phyloP scores from a whole-genome alignment of 345 rosid species.

The Euphorbia pulcherrima region DNA sequence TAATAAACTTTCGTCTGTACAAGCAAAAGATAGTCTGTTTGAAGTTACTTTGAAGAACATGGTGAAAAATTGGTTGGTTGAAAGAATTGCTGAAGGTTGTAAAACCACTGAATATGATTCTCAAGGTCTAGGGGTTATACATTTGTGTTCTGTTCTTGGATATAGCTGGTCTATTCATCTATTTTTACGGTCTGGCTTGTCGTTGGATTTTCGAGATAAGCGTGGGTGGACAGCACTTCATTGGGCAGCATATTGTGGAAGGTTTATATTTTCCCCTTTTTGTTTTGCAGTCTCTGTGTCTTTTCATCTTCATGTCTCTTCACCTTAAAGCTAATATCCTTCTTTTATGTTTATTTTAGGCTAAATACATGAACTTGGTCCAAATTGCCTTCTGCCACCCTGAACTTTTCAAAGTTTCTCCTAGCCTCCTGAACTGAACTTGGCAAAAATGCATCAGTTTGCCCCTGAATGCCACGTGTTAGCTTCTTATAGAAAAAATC shows the following conservation, averaged over 20 bases:
- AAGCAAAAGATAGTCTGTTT: constrained; percentile 61
- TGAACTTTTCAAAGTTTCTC: too few species aligned
- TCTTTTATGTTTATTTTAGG: neutral
- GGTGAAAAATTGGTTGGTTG: constrained; percentile 83
- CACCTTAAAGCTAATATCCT: neutral
- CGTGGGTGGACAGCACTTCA: constrained; percentile 98
- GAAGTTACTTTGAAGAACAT: constrained; percentile 70
- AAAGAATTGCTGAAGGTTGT: constrained; percentile 63
- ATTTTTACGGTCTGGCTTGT: constrained; percentile 68
- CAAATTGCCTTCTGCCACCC: too few species aligned
- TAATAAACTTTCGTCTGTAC: constrained; percentile 38
- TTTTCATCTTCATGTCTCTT: neutral
- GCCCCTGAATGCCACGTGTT: too few species aligned
- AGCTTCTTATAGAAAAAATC: too few species aligned
- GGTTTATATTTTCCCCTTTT: constrained; percentile 34
- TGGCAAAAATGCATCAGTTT: too few species aligned
- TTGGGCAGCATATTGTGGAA: constrained; percentile 92
- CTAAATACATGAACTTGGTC: too few species aligned
- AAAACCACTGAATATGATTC: constrained; percentile 56
- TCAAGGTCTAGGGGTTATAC: constrained; percentile 83
- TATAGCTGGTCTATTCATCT: constrained; percentile 79
- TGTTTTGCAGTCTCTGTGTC: neutral
- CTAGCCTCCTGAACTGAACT: too few species aligned
- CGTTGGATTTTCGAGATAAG: constrained; percentile 82
- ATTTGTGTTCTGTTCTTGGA: constrained; percentile 82